Evolutionary conservation across 202 grass and related monocot species (phyloP), one percentile per base, ranked within the genome.

Genomic region (Alloteropsis angusta): DNA sequence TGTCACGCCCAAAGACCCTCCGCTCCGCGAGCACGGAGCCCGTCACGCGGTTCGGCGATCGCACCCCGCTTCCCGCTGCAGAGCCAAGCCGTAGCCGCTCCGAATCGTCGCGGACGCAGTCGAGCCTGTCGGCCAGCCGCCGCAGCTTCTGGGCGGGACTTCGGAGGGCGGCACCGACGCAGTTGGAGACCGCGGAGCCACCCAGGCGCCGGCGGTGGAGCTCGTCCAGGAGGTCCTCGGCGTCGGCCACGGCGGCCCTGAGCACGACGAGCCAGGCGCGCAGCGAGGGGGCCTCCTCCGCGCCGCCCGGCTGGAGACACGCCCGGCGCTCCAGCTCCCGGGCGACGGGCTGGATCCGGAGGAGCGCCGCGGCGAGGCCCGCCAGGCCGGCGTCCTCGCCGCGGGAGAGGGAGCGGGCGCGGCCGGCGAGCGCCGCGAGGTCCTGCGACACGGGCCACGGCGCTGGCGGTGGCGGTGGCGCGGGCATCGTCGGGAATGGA

Each of bases 401-500:
- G 22, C 44, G 32, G 54, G 43, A 68, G 34, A 71, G 34, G 11
- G 45, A 36, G 65, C 6, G 3, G 74, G 74, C 35, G 17, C 82
- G 82, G 11, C 34, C 56, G 56, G 74, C 74, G 16, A 84, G 82
- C 12, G 56, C 25, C 4, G 74, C 46, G 66, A 78, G 41, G 36
- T 84, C 82, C 74, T 45, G 82, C 56, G 82, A 84, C 65, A 84
- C 74, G 36, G 74, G 74, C 74, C 74, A 84, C 44, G 56, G 65
- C 25, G 45, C 34, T 2, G 82, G 22, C 35, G 68, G 9, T 5
- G 45, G 45, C 18, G 12, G 54, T 5, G 44, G 54, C 21, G 79
- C 4, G 48, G 8, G 58, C 81, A 84, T 84, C 64, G 72, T 17
- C 5, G 56, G 42, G 65, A 21, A 68, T 7, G 9, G 19, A 55